These are phyloP conservation scores for Metarhizium anisopliae DNA, from an alignment of 2,329 filamentous ascomycete genomes.

Conservation along the genomic window DNA sequence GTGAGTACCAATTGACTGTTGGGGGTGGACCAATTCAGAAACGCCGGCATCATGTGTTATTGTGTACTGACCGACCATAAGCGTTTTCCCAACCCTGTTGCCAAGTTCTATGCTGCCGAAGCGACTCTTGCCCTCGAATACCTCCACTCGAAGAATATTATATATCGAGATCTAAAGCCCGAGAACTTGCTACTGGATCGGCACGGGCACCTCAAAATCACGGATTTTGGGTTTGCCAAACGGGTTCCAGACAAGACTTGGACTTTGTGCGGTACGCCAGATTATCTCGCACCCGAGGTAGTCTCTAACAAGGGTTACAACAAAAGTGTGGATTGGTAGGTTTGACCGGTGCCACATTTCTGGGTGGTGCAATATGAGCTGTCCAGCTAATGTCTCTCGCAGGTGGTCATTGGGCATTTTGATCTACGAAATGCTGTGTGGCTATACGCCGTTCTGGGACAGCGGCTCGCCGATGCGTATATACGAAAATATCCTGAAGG, in stretches of 20 bases:
- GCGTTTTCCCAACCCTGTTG: slow-evolving; percentile 97
- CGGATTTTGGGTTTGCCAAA: slow-evolving; percentile 97
- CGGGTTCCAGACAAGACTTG: slow-evolving; percentile 98
- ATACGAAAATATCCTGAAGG: slow-evolving; percentile 97
- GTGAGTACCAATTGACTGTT: slow-evolving; percentile 32
- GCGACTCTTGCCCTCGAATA: slow-evolving; percentile 94
- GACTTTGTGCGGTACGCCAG: slow-evolving; percentile 95
- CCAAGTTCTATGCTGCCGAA: slow-evolving; percentile 98
- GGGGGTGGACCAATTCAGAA: background rate
- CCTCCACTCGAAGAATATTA: slow-evolving; percentile 88
- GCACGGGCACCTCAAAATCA: slow-evolving; percentile 93
- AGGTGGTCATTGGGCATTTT: slow-evolving; percentile 98
- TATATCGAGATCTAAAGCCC: slow-evolving; percentile 94
- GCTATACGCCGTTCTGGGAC: slow-evolving; percentile 99
- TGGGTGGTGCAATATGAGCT: background rate
- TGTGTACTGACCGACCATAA: slow-evolving; percentile 26
- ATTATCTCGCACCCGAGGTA: slow-evolving; percentile 95
- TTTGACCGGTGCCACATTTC: slow-evolving; percentile 9
- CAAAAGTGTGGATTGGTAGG: slow-evolving; percentile 97
- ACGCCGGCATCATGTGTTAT: background rate
- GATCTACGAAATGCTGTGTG: slow-evolving; percentile 99
- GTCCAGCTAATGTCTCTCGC: background rate
- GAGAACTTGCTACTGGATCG: slow-evolving; percentile 88
- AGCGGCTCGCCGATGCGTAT: slow-evolving; percentile 97
- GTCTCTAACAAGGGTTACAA: slow-evolving; percentile 99